A percentile compares a stretch with the other conserved stretches of the same genome.
Evolutionary conservation across 2,329 filamentous ascomycete species (phyloP).

Genomic region (Stemphylium lycopersici): DNA sequence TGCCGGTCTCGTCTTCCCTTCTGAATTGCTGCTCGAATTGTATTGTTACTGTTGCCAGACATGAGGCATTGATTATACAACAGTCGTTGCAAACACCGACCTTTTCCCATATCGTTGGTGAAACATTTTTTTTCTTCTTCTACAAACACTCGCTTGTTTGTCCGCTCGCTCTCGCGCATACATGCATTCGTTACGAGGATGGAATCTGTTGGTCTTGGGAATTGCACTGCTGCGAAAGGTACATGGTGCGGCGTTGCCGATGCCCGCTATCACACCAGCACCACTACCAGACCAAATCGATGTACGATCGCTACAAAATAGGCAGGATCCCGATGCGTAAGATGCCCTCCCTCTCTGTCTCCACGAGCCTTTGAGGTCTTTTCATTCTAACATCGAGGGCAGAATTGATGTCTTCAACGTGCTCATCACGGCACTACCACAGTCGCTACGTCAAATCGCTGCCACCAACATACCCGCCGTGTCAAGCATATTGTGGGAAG

Average conservation of each 20-base stretch:
- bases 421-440: constrained; percentile 44
- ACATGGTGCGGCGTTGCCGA: constrained; percentile 18
- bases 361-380: neutral
- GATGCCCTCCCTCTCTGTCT: constrained; percentile 8
- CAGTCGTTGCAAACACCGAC: constrained; percentile 5
- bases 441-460: constrained; percentile 42
- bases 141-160: constrained; percentile 19
- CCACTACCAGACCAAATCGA: constrained; percentile 21
- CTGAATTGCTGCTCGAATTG: neutral
- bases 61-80: constrained; percentile 23
- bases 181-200: constrained; percentile 37
- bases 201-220: constrained; percentile 19
- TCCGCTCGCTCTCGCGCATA: constrained; percentile 1
- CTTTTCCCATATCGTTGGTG: constrained; percentile 10
- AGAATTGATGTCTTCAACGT: constrained; percentile 44
- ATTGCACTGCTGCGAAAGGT: constrained; percentile 16
- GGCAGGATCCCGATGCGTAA: constrained; percentile 42
- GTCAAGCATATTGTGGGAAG: constrained; percentile 42
- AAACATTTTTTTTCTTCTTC: constrained; percentile 3
- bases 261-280: constrained; percentile 38
- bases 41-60: constrained; percentile 1
- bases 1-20: constrained; percentile 5
- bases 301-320: constrained; percentile 19
- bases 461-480: constrained; percentile 45
- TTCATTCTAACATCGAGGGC: constrained; percentile 12